Evolutionary conservation across 257 asterid genomes (phyloP).

Genomic region (Mitragyna speciosa): DNA sequence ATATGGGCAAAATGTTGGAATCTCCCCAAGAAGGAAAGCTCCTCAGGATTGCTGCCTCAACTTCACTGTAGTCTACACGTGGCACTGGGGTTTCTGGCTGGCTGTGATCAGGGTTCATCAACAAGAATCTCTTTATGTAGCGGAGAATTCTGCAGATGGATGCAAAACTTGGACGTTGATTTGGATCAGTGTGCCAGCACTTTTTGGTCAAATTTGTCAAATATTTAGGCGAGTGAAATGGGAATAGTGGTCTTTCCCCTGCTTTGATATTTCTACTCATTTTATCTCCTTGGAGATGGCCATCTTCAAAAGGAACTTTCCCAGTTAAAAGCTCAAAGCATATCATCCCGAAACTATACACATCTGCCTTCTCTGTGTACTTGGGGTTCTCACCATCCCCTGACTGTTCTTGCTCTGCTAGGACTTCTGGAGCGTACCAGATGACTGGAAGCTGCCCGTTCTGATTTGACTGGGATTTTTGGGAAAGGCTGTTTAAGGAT

Average conservation of each 20-base stretch:
- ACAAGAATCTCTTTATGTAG: constrained; percentile 45
- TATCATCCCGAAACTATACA: constrained; percentile 87
- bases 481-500: constrained; percentile 28
- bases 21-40: constrained; percentile 25
- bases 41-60: constrained; percentile 35
- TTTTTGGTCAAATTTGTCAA: constrained; percentile 43
- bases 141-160: constrained; percentile 70
- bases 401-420: constrained; percentile 51
- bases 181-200: constrained; percentile 48
- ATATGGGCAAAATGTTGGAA: constrained; percentile 25
- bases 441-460: constrained; percentile 43
- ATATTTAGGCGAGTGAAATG: constrained; percentile 66
- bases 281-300: constrained; percentile 85
- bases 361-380: constrained; percentile 66
- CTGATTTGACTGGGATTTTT: constrained; percentile 35
- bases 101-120: constrained; percentile 48
- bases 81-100: constrained; percentile 67
- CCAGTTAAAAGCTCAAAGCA: constrained; percentile 84
- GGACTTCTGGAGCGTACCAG: constrained; percentile 85
- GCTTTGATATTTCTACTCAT: constrained; percentile 79
- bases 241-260: constrained; percentile 92
- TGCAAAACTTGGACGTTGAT: constrained; percentile 43
- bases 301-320: constrained; percentile 84
- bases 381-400: constrained; percentile 29
- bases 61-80: constrained; percentile 35